Base-by-base conservation (phyloP, 768 basidiomycete species). In the Mycena pura region DNA sequence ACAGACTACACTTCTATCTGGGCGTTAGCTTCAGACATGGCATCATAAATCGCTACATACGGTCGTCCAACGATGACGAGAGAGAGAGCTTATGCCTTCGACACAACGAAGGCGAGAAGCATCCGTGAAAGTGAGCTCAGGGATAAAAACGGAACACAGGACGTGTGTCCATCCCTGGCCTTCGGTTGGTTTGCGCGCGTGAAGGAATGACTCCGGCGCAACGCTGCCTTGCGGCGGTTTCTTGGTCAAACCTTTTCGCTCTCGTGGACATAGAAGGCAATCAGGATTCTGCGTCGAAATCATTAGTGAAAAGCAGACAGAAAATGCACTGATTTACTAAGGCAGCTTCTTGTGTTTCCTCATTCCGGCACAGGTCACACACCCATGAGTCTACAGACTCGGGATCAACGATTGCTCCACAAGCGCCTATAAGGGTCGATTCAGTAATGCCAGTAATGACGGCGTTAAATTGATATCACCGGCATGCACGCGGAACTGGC, bases 161-260 rank as follows among this genome's bases (percentile, higher is more conserved):
- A 95, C 81, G 72, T 99, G 96, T 0, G 88, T 88, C 95, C 95
- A 97, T 56, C 91, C 89, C 73, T 93, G 90, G 10, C 93, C 93
- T 77, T 97, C 95, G 0, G 95, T 96, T 7, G 93, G 93, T 70
- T 96, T 96, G 70, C 86, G 87, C 39, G 87, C 86, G 55, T 93
- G 83, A 57, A 95, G 77, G 71, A 83, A 96, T 28, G 81, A 83
- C 67, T 90, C 86, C 5, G 84, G 67, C 5, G 85, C 77, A 38
- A 85, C 83, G 50, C 78, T 77, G 21, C 51, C 56, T 21, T 56
- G 60, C 27, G 78, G 73, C 6, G 74, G 70, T 60, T 77, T 78
- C 70, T 79, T 82, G 63, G 78, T 82, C 24, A 83, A 79, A 61
- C 86, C 84, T 40, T 79, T 74, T 22, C 78, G 74, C 45, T 77